These are phyloP conservation scores for Penicillium sp. DNA, from an alignment of 2,329 filamentous ascomycete species.

Conservation along the genomic window DNA sequence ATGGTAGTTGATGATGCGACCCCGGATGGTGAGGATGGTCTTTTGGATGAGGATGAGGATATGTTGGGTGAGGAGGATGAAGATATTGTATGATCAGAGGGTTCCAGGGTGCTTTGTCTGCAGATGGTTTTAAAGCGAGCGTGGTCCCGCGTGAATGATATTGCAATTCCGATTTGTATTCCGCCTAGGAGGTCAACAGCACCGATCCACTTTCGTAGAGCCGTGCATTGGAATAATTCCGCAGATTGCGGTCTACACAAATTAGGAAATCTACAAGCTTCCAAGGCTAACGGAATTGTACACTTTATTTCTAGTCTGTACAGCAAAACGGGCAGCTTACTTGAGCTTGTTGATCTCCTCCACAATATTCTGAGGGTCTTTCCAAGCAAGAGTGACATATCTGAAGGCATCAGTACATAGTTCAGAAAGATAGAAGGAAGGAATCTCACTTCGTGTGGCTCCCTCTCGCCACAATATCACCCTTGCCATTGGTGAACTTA, in stretches of 20 bases:
- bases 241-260: too few relatives aligned
- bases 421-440: not conserved
- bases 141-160: constrained; percentile 5
- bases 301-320: not conserved
- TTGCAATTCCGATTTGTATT: constrained; percentile 2
- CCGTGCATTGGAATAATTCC: too few relatives aligned
- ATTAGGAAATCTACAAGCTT: too few relatives aligned
- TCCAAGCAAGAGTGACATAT: constrained; percentile 60
- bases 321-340: not conserved
- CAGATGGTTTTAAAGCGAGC: constrained; percentile 5
- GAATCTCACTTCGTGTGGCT: constrained; percentile 64
- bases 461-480: constrained; percentile 61
- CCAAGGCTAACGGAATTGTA: not conserved
- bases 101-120: not conserved
- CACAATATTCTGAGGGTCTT: constrained; percentile 61
- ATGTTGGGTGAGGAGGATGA: constrained; percentile 35
- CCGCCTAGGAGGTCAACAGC: not conserved
- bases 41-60: constrained; percentile 36
- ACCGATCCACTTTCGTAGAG: too few relatives aligned
- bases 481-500: constrained; percentile 58
- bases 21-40: constrained; percentile 29
- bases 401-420: constrained; percentile 28
- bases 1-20: constrained; percentile 37
- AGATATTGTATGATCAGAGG: constrained; percentile 34
- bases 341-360: constrained; percentile 50